Conservation (phyloP, 768 basidiomycete species). For the Tephrocybe rancida region DNA sequence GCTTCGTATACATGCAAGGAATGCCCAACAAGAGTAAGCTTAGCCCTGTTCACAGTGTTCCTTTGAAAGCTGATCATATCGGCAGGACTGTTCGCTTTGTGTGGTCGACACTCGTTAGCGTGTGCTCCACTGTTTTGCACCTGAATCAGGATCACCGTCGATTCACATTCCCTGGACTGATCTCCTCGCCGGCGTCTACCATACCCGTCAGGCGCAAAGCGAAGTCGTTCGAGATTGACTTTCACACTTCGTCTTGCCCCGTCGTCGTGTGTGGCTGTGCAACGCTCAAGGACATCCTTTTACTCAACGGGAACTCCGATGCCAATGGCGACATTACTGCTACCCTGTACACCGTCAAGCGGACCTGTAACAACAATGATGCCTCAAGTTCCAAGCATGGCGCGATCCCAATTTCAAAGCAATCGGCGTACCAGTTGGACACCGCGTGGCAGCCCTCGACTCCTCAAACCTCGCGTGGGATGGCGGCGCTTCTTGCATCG, state of each 20-base stretch:
- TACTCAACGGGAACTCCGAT: too few species aligned
- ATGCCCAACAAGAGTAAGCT: conserved; percentile 23
- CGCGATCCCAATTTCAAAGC: conserved; percentile 15
- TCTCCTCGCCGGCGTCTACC: not conserved
- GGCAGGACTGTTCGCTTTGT: conserved; percentile 22
- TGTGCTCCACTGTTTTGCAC: conserved; percentile 25
- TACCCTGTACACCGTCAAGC: conserved; percentile 23
- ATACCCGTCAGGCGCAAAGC: not conserved
- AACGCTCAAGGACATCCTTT: conserved; percentile 18
- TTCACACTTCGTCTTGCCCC: conserved; percentile 24
- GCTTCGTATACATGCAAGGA: conserved; percentile 21
- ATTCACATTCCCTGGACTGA: conserved; percentile 9
- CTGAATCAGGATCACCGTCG: conserved; percentile 17
- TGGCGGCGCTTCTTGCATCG: conserved; percentile 30
- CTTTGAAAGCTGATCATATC: not conserved
- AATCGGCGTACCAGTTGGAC: conserved; percentile 20
- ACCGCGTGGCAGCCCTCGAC: conserved; percentile 25
- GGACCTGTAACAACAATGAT: not conserved
- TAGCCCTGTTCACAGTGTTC: not conserved
- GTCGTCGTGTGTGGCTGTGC: conserved; percentile 26
- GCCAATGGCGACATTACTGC: not conserved
- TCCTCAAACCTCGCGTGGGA: conserved; percentile 27
- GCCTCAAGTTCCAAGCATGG: conserved; percentile 2
- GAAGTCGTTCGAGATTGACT: conserved; percentile 18
- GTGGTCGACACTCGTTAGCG: conserved; percentile 25